Evolutionary conservation across 306 rosid species (phyloP).

Genomic region (Crotalaria pallida): DNA sequence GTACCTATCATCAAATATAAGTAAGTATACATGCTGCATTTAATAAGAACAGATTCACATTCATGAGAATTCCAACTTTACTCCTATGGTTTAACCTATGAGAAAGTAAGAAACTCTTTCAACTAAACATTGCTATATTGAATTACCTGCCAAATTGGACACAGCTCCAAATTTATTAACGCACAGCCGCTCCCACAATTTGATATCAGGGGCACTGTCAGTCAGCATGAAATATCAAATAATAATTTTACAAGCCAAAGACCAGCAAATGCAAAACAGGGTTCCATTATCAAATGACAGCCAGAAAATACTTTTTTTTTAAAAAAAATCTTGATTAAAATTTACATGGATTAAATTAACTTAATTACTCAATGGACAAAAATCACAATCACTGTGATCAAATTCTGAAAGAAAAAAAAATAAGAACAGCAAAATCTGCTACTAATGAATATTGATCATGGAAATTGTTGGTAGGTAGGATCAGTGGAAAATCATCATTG

Average conservation of each 20-base stretch:
- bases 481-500: slow-evolving; percentile 11
- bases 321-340: background rate
- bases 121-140: background rate
- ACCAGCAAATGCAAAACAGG: slow-evolving; percentile 7
- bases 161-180: slow-evolving; percentile 12
- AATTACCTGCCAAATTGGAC: slow-evolving; percentile 32
- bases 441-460: background rate
- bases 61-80: slow-evolving; percentile 1
- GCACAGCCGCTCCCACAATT: slow-evolving; percentile 13
- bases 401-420: background rate
- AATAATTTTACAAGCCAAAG: background rate
- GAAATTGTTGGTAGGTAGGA: too few relatives aligned
- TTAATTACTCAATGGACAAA: background rate
- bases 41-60: slow-evolving; percentile 1
- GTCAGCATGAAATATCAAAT: slow-evolving; percentile 8
- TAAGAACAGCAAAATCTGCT: background rate
- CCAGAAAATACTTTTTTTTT: background rate
- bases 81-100: background rate
- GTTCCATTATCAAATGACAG: slow-evolving; percentile 7
- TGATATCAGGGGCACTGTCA: slow-evolving; percentile 20
- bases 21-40: background rate
- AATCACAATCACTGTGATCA: background rate
- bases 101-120: slow-evolving; percentile 9
- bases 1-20: too few relatives aligned
- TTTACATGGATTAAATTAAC: background rate